Evolutionary conservation across 2,329 filamentous ascomycete genomes (phyloP).

Genomic region (Colletotrichum caudatum): DNA sequence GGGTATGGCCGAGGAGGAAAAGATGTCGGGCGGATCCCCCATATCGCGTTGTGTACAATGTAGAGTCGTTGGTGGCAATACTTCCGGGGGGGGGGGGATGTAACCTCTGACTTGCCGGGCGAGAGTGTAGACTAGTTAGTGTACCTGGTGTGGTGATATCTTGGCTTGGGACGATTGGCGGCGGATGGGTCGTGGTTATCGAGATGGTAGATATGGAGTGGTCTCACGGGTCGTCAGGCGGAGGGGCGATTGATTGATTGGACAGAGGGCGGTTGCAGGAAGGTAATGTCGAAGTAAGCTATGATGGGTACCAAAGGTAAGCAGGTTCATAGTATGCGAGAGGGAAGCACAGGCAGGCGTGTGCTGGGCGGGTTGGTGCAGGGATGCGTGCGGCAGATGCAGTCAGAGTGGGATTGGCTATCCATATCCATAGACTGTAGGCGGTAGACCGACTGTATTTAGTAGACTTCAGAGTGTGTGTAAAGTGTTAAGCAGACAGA

Average conservation of each 20-base stretch:
- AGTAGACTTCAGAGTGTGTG: too few species aligned
- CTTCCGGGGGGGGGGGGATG: not conserved
- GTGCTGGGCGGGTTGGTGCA: not conserved
- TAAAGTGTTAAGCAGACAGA: too few species aligned
- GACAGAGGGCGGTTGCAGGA: too few species aligned
- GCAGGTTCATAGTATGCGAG: too few species aligned
- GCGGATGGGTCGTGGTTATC: not conserved
- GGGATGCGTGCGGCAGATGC: not conserved
- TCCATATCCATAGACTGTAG: too few species aligned
- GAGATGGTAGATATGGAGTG: not conserved
- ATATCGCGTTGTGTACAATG: not conserved
- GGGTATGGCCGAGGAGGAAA: not conserved
- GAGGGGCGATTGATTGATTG: too few species aligned
- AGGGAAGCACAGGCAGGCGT: too few species aligned
- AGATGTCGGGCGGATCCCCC: slow-evolving; percentile 10
- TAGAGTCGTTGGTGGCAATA: not conserved
- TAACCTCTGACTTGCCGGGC: slow-evolving; percentile 5
- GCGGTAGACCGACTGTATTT: too few species aligned
- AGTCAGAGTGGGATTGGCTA: not conserved
- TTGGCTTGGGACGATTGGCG: not conserved
- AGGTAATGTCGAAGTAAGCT: too few species aligned
- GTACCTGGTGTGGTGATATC: not conserved
- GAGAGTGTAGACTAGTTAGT: not conserved
- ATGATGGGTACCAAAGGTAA: too few species aligned
- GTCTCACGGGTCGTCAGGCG: not conserved